Conservation (phyloP, 2,329 filamentous ascomycete species). For the Nigrospora osmanthi region DNA sequence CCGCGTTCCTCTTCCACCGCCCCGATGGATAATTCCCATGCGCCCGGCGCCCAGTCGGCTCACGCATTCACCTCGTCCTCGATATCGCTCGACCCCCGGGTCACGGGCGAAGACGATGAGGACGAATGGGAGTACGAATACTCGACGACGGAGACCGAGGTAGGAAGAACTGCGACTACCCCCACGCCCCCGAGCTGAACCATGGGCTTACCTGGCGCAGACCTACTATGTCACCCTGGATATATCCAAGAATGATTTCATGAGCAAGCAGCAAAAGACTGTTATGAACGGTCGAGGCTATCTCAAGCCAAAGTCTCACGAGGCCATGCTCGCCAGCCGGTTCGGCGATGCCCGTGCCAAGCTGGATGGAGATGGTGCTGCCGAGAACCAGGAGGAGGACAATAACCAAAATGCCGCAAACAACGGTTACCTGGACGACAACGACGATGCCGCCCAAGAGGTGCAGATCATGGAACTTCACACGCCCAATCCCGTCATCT, state of each 20-base stretch:
- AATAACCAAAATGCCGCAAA: constrained; percentile 16
- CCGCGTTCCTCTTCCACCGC: constrained; percentile 1
- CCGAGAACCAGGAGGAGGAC: constrained; percentile 5
- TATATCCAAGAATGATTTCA: constrained; percentile 52
- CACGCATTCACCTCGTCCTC: constrained; percentile 2
- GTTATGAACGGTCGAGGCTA: constrained; percentile 32
- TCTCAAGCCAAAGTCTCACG: constrained; percentile 31
- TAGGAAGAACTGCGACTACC: constrained; percentile 11
- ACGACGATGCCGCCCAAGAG: constrained; percentile 23
- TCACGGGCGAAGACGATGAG: constrained; percentile 28
- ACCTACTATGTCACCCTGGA: constrained; percentile 59
- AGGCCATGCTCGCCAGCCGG: constrained; percentile 10
- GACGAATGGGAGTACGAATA: constrained; percentile 63
- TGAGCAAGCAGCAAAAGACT: constrained; percentile 31
- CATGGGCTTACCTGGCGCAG: constrained; percentile 24
- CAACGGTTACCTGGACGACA: constrained; percentile 18
- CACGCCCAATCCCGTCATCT: constrained; percentile 66
- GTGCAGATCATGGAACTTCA: constrained; percentile 84
- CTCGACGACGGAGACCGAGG: constrained; percentile 55
- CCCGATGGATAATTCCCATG: constrained; percentile 1
- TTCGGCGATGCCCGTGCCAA: background rate
- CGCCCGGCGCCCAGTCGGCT: background rate
- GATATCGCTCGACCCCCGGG: background rate
- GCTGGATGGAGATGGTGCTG: background rate
- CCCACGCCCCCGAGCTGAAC: too few relatives aligned